Evolutionary conservation across 2,329 filamentous ascomycete genomes (phyloP).

Genomic region (Huntiella bhutanensis): DNA sequence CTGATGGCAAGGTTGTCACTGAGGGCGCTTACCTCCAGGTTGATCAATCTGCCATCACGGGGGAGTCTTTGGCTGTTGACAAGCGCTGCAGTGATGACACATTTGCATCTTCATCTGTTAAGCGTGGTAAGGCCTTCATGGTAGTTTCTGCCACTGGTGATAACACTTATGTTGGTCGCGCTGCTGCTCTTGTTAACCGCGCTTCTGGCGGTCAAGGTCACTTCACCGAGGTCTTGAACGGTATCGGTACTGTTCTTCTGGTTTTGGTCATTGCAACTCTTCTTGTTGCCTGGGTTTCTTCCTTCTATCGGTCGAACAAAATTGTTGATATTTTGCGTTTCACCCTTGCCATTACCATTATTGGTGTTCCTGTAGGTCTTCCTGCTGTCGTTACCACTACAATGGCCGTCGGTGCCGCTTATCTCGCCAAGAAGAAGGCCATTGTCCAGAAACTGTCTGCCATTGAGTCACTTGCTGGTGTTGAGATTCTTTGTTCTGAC

Average conservation of each 20-base stretch:
- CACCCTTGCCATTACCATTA: slow-evolving; percentile 76
- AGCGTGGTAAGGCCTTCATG: slow-evolving; percentile 73
- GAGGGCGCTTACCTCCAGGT: slow-evolving; percentile 74
- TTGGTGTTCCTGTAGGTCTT: slow-evolving; percentile 83
- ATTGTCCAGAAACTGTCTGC: slow-evolving; percentile 86
- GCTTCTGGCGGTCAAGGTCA: slow-evolving; percentile 59
- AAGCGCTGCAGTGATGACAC: slow-evolving; percentile 67
- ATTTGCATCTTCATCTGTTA: slow-evolving; percentile 74
- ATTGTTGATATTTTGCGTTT: slow-evolving; percentile 67
- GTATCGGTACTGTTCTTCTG: slow-evolving; percentile 64
- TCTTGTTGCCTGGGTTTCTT: slow-evolving; percentile 70
- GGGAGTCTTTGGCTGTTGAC: slow-evolving; percentile 79
- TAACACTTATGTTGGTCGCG: slow-evolving; percentile 76
- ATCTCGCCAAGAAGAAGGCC: slow-evolving; percentile 79
- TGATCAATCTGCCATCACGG: slow-evolving; percentile 81
- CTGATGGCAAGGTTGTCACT: slow-evolving; percentile 71
- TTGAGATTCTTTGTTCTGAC: slow-evolving; percentile 86
- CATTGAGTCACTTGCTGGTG: slow-evolving; percentile 80
- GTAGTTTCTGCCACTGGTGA: slow-evolving; percentile 73
- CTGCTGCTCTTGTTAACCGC: slow-evolving; percentile 66
- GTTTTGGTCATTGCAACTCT: slow-evolving; percentile 64
- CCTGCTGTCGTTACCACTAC: slow-evolving; percentile 86
- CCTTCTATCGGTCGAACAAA: slow-evolving; percentile 69
- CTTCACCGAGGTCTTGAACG: slow-evolving; percentile 80
- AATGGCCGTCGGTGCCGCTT: slow-evolving; percentile 84